Percentiles rank a stretch among this genome's conserved stretches.
These are phyloP conservation scores for Bolboschoenoplectus hybrid DNA, from an alignment of 202 grass and related monocot genomes.

Conservation along the genomic window DNA sequence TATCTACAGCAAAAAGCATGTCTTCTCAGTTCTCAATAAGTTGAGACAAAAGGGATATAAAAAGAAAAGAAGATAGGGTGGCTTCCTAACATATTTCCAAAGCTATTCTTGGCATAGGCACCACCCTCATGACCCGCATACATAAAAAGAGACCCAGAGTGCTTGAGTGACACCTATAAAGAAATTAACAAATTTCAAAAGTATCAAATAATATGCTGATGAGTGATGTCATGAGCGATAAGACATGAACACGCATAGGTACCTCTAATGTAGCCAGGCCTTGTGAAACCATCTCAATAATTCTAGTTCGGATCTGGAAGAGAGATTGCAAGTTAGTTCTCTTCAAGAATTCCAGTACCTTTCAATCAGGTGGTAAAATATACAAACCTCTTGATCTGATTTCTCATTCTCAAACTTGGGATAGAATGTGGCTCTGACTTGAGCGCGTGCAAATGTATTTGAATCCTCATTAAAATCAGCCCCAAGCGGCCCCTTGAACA, in stretches of 20 bases:
- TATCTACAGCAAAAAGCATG: conserved; percentile 55
- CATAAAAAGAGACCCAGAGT: conserved; percentile 97
- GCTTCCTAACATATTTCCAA: conserved; percentile 79
- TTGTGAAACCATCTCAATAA: conserved; percentile 81
- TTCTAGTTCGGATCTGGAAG: conserved; percentile 67
- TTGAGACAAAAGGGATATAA: conserved; percentile 42
- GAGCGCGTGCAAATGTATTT: conserved; percentile 61
- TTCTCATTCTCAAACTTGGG: conserved; percentile 99
- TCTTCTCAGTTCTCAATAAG: conserved; percentile 18
- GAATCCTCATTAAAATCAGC: conserved; percentile 61
- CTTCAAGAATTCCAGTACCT: conserved; percentile 4
- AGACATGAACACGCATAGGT: conserved; percentile 41
- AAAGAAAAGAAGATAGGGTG: conserved; percentile 22
- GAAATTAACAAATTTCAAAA: conserved; percentile 31
- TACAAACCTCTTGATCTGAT: conserved; percentile 80
- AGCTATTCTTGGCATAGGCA: conserved; percentile 98
- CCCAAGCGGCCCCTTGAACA: conserved; percentile 61
- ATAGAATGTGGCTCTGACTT: conserved; percentile 93
- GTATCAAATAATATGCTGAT: conserved; percentile 17
- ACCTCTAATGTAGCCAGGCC: conserved; percentile 87
- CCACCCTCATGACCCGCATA: conserved; percentile 87
- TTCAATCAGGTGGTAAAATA: background rate
- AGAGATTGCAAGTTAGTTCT: conserved; percentile 31
- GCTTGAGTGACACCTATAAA: conserved; percentile 80
- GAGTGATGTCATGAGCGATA: conserved; percentile 14